Evolutionary conservation across 2,329 filamentous ascomycete species (phyloP).

Genomic region (Phyllachora maydis): DNA sequence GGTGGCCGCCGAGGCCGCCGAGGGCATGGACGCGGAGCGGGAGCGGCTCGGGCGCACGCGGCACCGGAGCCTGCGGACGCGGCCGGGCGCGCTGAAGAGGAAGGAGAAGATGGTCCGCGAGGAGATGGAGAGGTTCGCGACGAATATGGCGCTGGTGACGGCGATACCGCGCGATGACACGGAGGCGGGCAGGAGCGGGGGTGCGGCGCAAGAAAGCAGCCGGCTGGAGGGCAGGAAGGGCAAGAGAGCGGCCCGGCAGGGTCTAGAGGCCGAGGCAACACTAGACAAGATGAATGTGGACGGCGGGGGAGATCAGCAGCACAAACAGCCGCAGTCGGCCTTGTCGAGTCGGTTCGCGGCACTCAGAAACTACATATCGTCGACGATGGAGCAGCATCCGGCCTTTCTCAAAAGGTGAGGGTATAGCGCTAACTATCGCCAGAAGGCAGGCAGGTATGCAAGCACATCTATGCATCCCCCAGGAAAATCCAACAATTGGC

Average conservation of each 20-base stretch:
- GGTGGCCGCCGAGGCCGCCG: constrained; percentile 22
- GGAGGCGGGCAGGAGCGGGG: no score
- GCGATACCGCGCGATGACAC: constrained; percentile 11
- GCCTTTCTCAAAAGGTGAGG: no score
- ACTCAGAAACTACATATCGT: constrained; percentile 62
- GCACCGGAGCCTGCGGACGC: constrained; percentile 53
- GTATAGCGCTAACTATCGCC: no score
- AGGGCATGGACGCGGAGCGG: constrained; percentile 10
- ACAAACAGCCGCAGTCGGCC: constrained; percentile 9
- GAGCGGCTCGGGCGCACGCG: constrained; percentile 38
- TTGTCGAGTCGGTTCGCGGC: constrained; percentile 56
- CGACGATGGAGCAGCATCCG: constrained; percentile 75
- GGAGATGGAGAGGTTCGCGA: constrained; percentile 70
- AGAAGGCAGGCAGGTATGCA: no score
- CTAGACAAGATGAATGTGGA: no score
- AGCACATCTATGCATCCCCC: no score
- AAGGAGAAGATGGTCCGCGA: constrained; percentile 61
- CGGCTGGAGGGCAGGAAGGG: constrained; percentile 2
- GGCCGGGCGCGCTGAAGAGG: constrained; percentile 62
- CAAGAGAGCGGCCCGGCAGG: constrained; percentile 4
- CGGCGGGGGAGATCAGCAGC: constrained; percentile 3
- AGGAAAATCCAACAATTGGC: no score
- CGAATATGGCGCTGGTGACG: constrained; percentile 60
- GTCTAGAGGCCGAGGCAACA: constrained; percentile 2
- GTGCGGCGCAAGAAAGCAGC: not conserved